Conservation (phyloP, 169 alveolate genomes). For the Toxoplasma gondii region DNA sequence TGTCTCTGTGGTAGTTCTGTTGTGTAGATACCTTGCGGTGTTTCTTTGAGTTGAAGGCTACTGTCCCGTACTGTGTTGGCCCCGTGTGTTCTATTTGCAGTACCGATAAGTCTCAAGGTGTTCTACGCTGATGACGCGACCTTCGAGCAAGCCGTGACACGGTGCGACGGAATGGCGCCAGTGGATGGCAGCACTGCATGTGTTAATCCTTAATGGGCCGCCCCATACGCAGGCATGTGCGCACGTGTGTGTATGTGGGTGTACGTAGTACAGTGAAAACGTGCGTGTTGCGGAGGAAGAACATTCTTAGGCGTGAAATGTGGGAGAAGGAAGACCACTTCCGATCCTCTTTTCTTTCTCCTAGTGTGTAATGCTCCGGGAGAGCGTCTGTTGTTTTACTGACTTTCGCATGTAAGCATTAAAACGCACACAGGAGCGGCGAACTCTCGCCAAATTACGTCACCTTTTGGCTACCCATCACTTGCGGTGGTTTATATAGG, state of each 20-base stretch:
- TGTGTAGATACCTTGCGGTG: too few species aligned
- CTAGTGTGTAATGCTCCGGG: neutral
- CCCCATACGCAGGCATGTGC: neutral
- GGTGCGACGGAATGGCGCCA: neutral
- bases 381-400: neutral
- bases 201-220: neutral
- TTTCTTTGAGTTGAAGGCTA: too few species aligned
- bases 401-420: neutral
- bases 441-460: too few species aligned
- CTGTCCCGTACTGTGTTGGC: too few species aligned
- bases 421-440: neutral
- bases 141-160: neutral
- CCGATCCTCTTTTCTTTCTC: neutral
- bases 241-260: neutral
- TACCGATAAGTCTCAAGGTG: neutral
- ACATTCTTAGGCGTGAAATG: neutral
- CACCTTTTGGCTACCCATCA: too few species aligned
- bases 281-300: neutral
- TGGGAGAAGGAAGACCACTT: neutral
- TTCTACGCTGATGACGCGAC: neutral
- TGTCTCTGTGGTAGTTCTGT: too few species aligned
- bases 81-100: neutral
- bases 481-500: too few species aligned
- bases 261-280: neutral
- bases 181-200: neutral